Evolutionary conservation across 108 stramenopile genomes (phyloP), one percentile per base, ranked within the genome.

Genomic region (Fistulifera pelliculosa): DNA sequence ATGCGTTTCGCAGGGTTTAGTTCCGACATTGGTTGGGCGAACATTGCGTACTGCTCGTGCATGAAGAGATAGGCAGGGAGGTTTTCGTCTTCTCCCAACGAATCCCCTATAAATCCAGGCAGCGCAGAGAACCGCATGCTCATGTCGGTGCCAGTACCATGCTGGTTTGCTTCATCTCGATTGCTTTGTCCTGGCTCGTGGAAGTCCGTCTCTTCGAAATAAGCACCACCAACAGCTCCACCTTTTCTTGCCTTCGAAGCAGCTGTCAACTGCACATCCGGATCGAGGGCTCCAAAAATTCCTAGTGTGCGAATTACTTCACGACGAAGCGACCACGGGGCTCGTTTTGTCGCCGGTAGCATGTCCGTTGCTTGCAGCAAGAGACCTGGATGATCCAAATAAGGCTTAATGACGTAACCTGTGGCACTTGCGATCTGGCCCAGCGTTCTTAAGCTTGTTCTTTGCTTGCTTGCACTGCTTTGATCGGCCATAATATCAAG

Each of bases 261-360:
- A 21, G 78, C 61, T 12, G 67, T 59, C 13, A 73, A 70, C 56
- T 81, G 78, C 28, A 80, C 58, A 68, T 93, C 87, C 25, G 98
- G 98, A 69, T 97, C 96, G 10, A 99, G 60, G 8, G 98, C 96
- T 47, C 98, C 98, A 14, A 99, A 65, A 17, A 90, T 75, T 18
- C 98, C 98, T 28, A 97, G 71, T 2, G 91, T 87, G 10, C 96
- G 68, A 52, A 99, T 80, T 3, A 91, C 93, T 67, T 97, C 96
- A 60, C 91, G 66, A 8, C 95, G 70, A 10, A 99, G 75, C 1
- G 76, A 61, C 95, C 95, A 96, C 15, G 91, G 85, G 3, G 80
- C 76, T 49, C 75, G 57, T 13, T 79, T 89, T 21, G 85, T 87
- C 44, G 79, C 81, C 7, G 85, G 83, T 19, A 94, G 49, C 21